These are phyloP conservation scores for Umbilicus rupestris DNA, from an alignment of 164 flowering plant species.

Conservation along the genomic window DNA sequence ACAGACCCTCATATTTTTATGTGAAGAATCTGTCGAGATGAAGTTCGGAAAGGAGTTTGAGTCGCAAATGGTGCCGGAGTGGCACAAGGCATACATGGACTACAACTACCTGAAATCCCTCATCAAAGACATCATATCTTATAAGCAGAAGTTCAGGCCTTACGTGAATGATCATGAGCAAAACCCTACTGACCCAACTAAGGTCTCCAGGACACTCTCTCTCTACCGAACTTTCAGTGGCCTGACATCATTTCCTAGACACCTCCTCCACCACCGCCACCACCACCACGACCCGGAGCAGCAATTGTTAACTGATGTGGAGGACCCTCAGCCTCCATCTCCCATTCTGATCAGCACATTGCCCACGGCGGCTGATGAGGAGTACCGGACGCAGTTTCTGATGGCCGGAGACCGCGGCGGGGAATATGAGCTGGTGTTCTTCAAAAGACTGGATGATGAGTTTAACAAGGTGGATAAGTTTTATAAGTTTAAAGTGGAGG, in stretches of 20 bases:
- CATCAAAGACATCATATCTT: slow-evolving; percentile 20
- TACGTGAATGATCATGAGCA: slow-evolving; percentile 24
- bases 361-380: slow-evolving; percentile 16
- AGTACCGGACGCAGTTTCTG: slow-evolving; percentile 23
- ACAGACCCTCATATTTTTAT: background rate
- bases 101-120: slow-evolving; percentile 29
- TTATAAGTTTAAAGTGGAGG: slow-evolving; percentile 27
- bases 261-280: background rate
- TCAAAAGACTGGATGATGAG: slow-evolving; percentile 29
- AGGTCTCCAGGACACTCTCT: slow-evolving; percentile 17
- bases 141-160: slow-evolving; percentile 13
- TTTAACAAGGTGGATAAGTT: slow-evolving; percentile 29
- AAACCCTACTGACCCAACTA: background rate
- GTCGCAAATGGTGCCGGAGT: slow-evolving; percentile 72
- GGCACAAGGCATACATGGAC: slow-evolving; percentile 69
- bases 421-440: slow-evolving; percentile 21
- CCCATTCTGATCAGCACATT: background rate
- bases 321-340: slow-evolving; percentile 12
- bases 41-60: slow-evolving; percentile 65
- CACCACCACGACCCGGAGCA: background rate
- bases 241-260: slow-evolving; percentile 13
- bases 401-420: slow-evolving; percentile 20
- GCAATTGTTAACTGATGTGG: slow-evolving; percentile 9
- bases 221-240: slow-evolving; percentile 45
- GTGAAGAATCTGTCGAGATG: slow-evolving; percentile 21